These are phyloP conservation scores for Nakazawaea wickerhamii DNA, from an alignment of 805 yeast species.

Conservation along the genomic window DNA sequence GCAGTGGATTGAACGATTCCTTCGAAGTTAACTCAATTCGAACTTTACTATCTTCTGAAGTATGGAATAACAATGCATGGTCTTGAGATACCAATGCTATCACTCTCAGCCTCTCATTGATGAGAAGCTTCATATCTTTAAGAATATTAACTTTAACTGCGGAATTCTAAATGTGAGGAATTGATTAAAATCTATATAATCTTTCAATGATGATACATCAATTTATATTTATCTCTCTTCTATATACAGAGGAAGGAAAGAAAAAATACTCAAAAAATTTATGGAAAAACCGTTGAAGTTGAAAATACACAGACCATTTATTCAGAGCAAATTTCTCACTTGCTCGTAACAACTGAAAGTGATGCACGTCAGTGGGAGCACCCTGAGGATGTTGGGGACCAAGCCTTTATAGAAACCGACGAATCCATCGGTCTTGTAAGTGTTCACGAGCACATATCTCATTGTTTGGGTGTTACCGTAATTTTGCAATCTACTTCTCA, in stretches of 20 bases:
- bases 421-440: constrained; percentile 49
- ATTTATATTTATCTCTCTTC: no score
- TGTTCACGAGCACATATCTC: constrained; percentile 29
- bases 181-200: no score
- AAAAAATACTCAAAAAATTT: no score
- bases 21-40: constrained; percentile 44
- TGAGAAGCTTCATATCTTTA: constrained; percentile 30
- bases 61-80: constrained; percentile 42
- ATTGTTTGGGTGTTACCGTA: constrained; percentile 24
- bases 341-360: constrained; percentile 84
- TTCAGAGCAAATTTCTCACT: constrained; percentile 29
- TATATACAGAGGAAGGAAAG: no score
- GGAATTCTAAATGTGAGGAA: no score
- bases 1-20: constrained; percentile 29
- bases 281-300: no score
- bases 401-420: constrained; percentile 81
- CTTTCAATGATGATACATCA: no score
- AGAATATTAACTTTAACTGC: not conserved
- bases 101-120: constrained; percentile 32
- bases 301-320: no score
- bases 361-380: constrained; percentile 88
- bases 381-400: constrained; percentile 70
- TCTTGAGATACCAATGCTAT: constrained; percentile 36
- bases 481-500: constrained; percentile 70
- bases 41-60: constrained; percentile 33